Percentiles rank a stretch among this genome's conserved stretches.
Conservation (phyloP, 2,329 filamentous ascomycete species). For the Orbilia quercus region DNA sequence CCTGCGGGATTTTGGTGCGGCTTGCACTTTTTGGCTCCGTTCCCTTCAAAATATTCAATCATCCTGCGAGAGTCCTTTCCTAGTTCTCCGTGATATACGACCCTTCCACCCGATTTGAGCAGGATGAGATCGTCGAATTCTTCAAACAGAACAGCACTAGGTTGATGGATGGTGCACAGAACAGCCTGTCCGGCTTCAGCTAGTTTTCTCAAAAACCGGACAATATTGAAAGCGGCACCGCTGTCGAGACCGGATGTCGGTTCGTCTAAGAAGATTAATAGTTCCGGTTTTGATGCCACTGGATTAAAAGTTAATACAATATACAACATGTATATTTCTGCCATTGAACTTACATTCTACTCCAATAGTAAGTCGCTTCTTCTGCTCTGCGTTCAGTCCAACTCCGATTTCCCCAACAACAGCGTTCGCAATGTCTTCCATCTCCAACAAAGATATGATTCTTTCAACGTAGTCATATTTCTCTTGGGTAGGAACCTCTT, state of each 20-base stretch:
- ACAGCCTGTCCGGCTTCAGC: constrained; percentile 72
- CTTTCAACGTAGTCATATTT: constrained; percentile 74
- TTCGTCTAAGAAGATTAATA: constrained; percentile 75
- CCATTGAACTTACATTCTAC: constrained; percentile 23
- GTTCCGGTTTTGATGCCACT: constrained; percentile 69
- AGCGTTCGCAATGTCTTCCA: constrained; percentile 74
- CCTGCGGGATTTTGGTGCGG: constrained; percentile 67
- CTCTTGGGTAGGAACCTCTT: constrained; percentile 69
- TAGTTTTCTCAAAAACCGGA: constrained; percentile 72
- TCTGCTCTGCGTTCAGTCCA: constrained; percentile 72
- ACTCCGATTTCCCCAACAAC: constrained; percentile 71
- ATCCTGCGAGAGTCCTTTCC: constrained; percentile 67
- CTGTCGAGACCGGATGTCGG: constrained; percentile 71
- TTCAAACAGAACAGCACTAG: constrained; percentile 69
- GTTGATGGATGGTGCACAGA: constrained; percentile 72
- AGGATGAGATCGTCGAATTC: constrained; percentile 70
- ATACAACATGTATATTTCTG: background rate
- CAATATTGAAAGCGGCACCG: constrained; percentile 71
- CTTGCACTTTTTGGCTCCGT: constrained; percentile 67
- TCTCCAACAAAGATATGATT: constrained; percentile 76
- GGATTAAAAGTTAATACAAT: constrained; percentile 64
- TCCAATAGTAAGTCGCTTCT: constrained; percentile 68
- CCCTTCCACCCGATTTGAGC: constrained; percentile 68
- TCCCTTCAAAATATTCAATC: constrained; percentile 68
- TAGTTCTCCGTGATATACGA: constrained; percentile 69